Base-by-base conservation (phyloP, 192 early-diverging fungal species). In the Coemansia sp. region DNA sequence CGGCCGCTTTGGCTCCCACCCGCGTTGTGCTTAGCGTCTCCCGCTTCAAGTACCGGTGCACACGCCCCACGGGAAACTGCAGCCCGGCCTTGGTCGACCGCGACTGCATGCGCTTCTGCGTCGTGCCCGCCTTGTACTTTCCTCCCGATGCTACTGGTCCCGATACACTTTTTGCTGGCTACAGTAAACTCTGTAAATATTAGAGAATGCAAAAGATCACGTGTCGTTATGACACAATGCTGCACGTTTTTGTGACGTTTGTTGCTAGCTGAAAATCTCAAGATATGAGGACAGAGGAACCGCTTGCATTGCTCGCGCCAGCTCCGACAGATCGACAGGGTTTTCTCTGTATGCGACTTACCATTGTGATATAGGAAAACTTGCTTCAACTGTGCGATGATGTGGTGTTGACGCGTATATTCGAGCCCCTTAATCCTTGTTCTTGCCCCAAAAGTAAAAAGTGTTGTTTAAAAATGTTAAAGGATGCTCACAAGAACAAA, bases 41-140 rank as follows among this genome's bases (percentile, higher is more conserved):
- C 61, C 87, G 84, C 79, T 95, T 95, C 71, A 95, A 80, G 71
- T 95, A 94, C 60, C 94, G 86, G 75, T 96, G 94, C 68, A 96
- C 91, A 82, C 94, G 93, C 26, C 94, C 92, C 12, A 96, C 94
- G 23, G 94, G 94, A 68, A 96, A 96, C 85, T 96, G 85, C 11
- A 81, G 61, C 50, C 78, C 78, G 14, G 78, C 78, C 57, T 81
- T 81, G 55, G 78, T 72, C 54, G 65, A 76, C 68, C 78, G 72
- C 52, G 78, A 81, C 38, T 81, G 78, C n/a, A 75, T 59, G 57
- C 78, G 78, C 60, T 81, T 81, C 51, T 68, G 59, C 50, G 78
- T 49, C 3, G 72, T 57, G 14, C 69, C 73, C 2, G 62, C 60
- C 60, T 75, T 75, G 73, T 67, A 75, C 51, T 81, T 81, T 47